Base-by-base conservation (phyloP, 2,329 filamentous ascomycete genomes). In the Penicillium sp. region DNA sequence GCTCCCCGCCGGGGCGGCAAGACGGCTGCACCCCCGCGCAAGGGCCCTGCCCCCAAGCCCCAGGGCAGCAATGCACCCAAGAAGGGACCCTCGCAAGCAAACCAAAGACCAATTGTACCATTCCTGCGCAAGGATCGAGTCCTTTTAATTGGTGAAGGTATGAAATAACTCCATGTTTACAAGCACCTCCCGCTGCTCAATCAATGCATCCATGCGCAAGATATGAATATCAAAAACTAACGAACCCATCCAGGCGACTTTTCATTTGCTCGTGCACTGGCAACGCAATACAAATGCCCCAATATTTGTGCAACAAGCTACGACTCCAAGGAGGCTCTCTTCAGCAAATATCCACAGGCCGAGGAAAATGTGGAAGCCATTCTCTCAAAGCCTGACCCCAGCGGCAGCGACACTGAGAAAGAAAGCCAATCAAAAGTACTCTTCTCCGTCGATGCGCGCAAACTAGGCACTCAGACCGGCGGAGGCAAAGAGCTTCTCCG, bases 331-430 rank as follows among this genome's bases (percentile, higher is more conserved):
- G 70, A 76, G 24, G 65, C 62, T 48, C 79, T 97, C 1, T 73
- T 79, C 10, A 79, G 76, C 56, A 96, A 96, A 74, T 92, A 93
- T 64, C 90, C 91, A 0, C 85, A 91, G 62, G 87, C 81, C 40
- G 42, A 54, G 32, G 24, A 54, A 22, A 51, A n/a, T 21, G 50
- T 10, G 39, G 39, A 46, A 38, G 24, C 5, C 32, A 46, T 40
- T n/a, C 16, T 40, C 42, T 27, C 39, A 38, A 47, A 9, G n/a
- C 48, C 40, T 49, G 4, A 39, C 18, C 40, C 32, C 2, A 36
- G 34, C 1, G 34, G n/a, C 13, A 36, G 34, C 34, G 34, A 36
- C 34, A 36, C 6, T 14, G 31, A 40, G 36, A 21, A 44, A 21
- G 22, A 47, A 48, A 24, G 51, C 47, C 45, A 50, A 43, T 2